These are phyloP conservation scores for Emmonsiellopsis sp. DNA, from an alignment of 2,329 filamentous ascomycete genomes.

Conservation along the genomic window DNA sequence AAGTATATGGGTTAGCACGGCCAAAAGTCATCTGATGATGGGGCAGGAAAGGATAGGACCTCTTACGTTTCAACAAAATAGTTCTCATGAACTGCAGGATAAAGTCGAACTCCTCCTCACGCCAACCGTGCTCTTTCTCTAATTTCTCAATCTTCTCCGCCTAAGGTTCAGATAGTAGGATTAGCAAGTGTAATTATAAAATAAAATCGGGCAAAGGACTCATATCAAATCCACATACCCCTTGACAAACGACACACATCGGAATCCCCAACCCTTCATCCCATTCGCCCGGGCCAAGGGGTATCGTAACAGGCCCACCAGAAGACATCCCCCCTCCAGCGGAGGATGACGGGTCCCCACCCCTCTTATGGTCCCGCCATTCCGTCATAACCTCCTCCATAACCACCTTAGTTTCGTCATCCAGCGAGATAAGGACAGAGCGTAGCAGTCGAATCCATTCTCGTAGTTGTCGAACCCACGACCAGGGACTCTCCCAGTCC, in stretches of 20 bases:
- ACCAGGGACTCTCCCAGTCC: slow-evolving; percentile 90
- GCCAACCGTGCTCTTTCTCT: slow-evolving; percentile 85
- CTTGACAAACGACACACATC: slow-evolving; percentile 90
- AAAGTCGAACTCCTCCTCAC: slow-evolving; percentile 93
- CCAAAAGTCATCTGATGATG: not conserved
- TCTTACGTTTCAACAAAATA: slow-evolving; percentile 68
- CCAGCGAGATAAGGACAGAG: slow-evolving; percentile 63
- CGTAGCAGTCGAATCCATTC: slow-evolving; percentile 82
- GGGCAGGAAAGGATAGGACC: slow-evolving; percentile 13
- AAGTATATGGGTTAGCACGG: slow-evolving; percentile 4
- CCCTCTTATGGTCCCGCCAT: slow-evolving; percentile 68
- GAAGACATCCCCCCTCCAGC: slow-evolving; percentile 44
- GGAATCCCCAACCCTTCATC: slow-evolving; percentile 80
- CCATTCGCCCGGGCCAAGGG: slow-evolving; percentile 83
- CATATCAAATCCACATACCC: slow-evolving; percentile 46
- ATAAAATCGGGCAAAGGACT: not conserved
- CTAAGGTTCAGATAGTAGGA: slow-evolving; percentile 30
- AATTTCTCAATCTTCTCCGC: slow-evolving; percentile 82
- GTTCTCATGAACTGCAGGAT: slow-evolving; percentile 89
- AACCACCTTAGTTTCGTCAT: slow-evolving; percentile 65
- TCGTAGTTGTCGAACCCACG: slow-evolving; percentile 79
- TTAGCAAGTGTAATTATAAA: slow-evolving; percentile 13
- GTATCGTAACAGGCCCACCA: slow-evolving; percentile 61
- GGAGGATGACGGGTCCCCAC: slow-evolving; percentile 48
- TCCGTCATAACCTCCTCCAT: slow-evolving; percentile 78